Evolutionary conservation across 148 eudicot species (phyloP).

Genomic region (Persicaria maculosa): DNA sequence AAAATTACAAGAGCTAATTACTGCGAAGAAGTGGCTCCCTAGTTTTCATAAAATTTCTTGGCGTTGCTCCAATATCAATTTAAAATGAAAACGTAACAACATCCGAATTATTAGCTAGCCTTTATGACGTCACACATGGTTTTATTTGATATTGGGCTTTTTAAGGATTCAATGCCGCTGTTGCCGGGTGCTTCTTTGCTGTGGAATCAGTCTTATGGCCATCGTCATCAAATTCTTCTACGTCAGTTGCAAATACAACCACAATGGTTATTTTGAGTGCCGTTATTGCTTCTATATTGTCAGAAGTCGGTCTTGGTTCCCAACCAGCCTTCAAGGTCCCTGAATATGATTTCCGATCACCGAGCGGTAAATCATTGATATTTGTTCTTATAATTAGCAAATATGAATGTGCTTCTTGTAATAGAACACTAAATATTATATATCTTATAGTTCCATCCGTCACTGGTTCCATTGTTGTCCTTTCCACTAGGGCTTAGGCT

Average conservation of each 20-base stretch:
- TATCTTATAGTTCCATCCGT: background rate
- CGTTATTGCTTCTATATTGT: conserved; percentile 81
- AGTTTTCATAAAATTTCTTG: background rate
- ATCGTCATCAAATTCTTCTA: conserved; percentile 60
- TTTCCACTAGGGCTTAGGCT: too few relatives aligned
- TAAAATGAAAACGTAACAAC: background rate
- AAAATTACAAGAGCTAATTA: background rate
- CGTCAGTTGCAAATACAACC: conserved; percentile 75
- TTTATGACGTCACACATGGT: background rate
- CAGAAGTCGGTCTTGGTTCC: conserved; percentile 91
- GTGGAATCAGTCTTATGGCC: conserved; percentile 97
- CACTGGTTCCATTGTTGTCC: background rate
- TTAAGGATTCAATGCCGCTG: conserved; percentile 93
- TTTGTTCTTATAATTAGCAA: background rate
- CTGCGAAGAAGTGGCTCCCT: background rate
- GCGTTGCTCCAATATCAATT: background rate
- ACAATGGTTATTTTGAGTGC: conserved; percentile 95
- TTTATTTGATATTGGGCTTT: conserved; percentile 11
- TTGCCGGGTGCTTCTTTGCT: conserved; percentile 92
- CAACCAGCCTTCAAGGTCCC: conserved; percentile 91
- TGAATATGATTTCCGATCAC: conserved; percentile 80
- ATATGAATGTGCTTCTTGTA: background rate
- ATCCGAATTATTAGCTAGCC: background rate
- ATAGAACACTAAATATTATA: background rate
- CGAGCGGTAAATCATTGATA: conserved; percentile 43